Conservation (phyloP, 208 protist species). For the Borovskyia barvae region DNA sequence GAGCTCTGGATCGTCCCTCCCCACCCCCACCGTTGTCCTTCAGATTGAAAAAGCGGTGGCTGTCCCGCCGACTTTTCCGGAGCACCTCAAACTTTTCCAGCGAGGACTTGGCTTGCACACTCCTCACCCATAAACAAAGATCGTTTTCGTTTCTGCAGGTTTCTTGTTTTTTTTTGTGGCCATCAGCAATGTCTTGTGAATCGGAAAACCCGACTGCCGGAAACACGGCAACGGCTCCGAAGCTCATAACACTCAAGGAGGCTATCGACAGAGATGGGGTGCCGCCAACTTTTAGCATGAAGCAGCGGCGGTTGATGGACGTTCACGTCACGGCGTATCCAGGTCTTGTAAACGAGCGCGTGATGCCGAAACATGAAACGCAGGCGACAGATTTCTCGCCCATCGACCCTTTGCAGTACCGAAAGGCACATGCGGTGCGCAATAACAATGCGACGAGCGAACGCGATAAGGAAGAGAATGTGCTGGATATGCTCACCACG, state of each 20-base stretch:
- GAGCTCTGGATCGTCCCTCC: too few species aligned
- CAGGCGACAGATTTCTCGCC: constrained; percentile 35
- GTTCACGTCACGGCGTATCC: constrained; percentile 80
- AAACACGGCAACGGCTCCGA: background rate
- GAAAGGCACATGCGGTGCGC: constrained; percentile 41
- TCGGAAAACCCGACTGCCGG: background rate
- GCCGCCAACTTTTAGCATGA: constrained; percentile 23
- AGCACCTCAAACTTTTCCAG: background rate
- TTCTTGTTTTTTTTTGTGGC: background rate
- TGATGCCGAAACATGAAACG: constrained; percentile 34
- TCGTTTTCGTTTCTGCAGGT: background rate
- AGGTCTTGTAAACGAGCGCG: constrained; percentile 47
- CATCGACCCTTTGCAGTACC: constrained; percentile 42
- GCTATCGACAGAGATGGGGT: constrained; percentile 22
- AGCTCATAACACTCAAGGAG: constrained; percentile 19
- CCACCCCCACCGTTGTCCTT: too few species aligned
- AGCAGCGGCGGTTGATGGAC: constrained; percentile 53
- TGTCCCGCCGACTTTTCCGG: too few species aligned
- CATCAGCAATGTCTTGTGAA: constrained; percentile 5
- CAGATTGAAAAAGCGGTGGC: too few species aligned
- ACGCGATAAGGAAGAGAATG: constrained; percentile 13
- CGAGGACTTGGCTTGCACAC: background rate
- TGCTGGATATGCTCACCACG: constrained; percentile 49
- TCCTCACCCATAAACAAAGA: background rate
- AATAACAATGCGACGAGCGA: constrained; percentile 38